Base-by-base conservation (phyloP, 1,284 basidiomycete species). In the Ganoderma leucocontextum region DNA sequence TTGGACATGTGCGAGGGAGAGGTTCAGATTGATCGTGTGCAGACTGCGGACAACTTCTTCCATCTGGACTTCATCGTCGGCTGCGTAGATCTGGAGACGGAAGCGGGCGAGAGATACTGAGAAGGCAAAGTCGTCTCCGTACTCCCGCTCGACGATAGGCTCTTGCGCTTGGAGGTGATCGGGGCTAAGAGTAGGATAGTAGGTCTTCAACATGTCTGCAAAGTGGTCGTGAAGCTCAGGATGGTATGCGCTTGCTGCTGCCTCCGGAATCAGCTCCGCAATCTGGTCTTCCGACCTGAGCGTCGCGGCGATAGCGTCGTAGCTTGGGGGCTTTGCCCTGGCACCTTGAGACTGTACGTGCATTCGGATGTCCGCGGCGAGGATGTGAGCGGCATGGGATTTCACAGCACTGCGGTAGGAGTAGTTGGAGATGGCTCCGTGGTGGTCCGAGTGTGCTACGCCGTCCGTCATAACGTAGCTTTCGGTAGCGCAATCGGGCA, bases 1-100 rank as follows among this genome's bases (percentile, higher is more conserved):
- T 78, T 96, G 93, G 1, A 93, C 87, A 74, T 97, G 92, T 39
- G 95, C 85, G 57, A 97, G 82, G 0, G 95, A 96, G 73, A 96
- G 87, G 77, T 96, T 95, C 71, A 95, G 84, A 77, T 96, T 96
- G 79, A 95, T 88, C 0, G 89, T 89, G 66, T 85, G 80, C 10
- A 93, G 77, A 59, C 84, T 83, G 62, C 82, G 85, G 71, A 91
- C 83, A 12, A 88, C 79, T 15, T 78, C 79, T 19, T 88, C 86
- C 2, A 84, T 73, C 5, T 81, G 78, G 68, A 83, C 79, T 17
- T 79, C 79, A 64, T 86, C 83, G 19, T 81, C 76, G 47, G 75
- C 73, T n/a, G 77, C 68, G 33, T 87, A 89, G 2, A 86, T 84
- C 38, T 83, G 83, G 47, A 92, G 79, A 19, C 91, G 85, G 52